Base-by-base conservation (phyloP, 169 alveolate species). In the Hepatocystis sp. region DNA sequence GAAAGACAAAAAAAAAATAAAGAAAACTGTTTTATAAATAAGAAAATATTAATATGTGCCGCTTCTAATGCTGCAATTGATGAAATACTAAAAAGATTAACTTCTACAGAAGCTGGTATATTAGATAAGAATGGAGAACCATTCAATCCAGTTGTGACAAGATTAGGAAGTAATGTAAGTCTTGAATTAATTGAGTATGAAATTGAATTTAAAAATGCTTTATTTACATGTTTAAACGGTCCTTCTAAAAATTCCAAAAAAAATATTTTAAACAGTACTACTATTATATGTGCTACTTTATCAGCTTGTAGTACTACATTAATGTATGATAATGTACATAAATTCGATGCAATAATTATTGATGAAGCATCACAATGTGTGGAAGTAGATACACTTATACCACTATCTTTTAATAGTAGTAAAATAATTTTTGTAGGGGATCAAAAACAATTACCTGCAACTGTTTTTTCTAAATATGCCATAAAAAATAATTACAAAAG, bases 41-140 rank as follows among this genome's bases (percentile, higher is more conserved):
- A 91, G 65, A 88, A 95, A 44, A 93, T 98, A 25, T 91, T 98
- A 30, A 97, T 98, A 44, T 98, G 99, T 81, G 99, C 99, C 17
- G 99, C 99, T 19, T 97, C 99, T 30, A 98, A 98, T 84, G 99
- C 99, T 11, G 99, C 99, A 0, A 97, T 98, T n/a, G 99, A 98
- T 91, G 99, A 98, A 90, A 98, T 98, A 28, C 96, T 98, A 13
- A 91, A 97, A 67, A 93, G 99, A n/a, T 91, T 98, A 51, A 84
- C 91, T 46, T 61, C 93, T 11, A 55, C 90, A 25, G 49, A 88
- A 1, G 39, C 34, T 36, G 98, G 98, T 0, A 96, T 96, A 32
- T 94, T 93, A 53, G 96, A 94, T 66, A 85, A 89, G 17, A 67
- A 91, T 39, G 99, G 99, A 2, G 85, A 92, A 21, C 67, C 89